phyloP scores from a whole-genome alignment of 148 eudicot species.

The Heliosperma pusillum region DNA sequence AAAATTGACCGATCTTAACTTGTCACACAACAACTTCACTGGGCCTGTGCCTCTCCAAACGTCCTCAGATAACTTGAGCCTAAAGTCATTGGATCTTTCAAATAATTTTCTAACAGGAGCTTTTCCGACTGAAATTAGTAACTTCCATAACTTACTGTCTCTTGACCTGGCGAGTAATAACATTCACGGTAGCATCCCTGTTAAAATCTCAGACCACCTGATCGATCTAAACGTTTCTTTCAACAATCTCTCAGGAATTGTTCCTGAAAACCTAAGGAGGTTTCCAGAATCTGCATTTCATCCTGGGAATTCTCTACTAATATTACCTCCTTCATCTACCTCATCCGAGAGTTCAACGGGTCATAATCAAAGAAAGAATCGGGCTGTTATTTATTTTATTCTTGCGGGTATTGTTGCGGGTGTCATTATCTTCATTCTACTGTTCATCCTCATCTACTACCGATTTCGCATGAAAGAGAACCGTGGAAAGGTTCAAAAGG shows the following conservation, averaged over 20 bases:
- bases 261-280: constrained; percentile 48
- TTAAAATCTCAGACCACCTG: constrained; percentile 45
- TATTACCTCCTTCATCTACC: constrained; percentile 29
- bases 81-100: constrained; percentile 47
- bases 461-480: constrained; percentile 30
- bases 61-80: constrained; percentile 11
- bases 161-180: constrained; percentile 59
- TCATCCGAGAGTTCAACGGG: constrained; percentile 27
- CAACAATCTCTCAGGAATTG: constrained; percentile 61
- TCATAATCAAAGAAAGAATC: constrained; percentile 35
- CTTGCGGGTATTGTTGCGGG: constrained; percentile 47
- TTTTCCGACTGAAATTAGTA: constrained; percentile 43
- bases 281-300: constrained; percentile 60
- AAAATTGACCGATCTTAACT: constrained; percentile 37
- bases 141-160: constrained; percentile 36
- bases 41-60: constrained; percentile 35
- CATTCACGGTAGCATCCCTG: constrained; percentile 53
- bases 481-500: constrained; percentile 15
- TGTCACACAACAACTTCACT: constrained; percentile 52
- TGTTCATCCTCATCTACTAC: constrained; percentile 37
- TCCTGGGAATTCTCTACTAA: constrained; percentile 59
- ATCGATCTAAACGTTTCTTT: constrained; percentile 46
- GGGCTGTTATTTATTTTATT: constrained; percentile 36
- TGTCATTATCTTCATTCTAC: constrained; percentile 33
- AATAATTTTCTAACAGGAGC: constrained; percentile 45